Evolutionary conservation across 345 rosid species (phyloP).

Genomic region (Euphorbia pulcherrima): DNA sequence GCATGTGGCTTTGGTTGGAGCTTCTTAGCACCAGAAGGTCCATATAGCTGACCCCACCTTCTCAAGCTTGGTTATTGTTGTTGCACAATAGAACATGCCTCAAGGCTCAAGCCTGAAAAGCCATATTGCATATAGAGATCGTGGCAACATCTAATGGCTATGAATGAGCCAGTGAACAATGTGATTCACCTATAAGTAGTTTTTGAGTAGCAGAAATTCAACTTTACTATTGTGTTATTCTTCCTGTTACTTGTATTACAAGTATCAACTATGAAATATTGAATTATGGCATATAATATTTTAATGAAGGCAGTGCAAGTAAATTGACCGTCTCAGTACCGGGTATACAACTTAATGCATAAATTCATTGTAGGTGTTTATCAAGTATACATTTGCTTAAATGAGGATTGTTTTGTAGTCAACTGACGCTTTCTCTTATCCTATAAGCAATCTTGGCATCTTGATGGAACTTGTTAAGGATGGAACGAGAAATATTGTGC

Average conservation of each 20-base stretch:
- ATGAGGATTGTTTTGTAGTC: constrained; percentile 9
- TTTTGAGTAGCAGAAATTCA: background rate
- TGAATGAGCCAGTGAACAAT: background rate
- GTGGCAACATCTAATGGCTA: background rate
- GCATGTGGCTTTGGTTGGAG: too few relatives aligned
- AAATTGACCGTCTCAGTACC: background rate
- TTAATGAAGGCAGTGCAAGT: constrained; percentile 1
- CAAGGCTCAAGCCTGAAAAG: background rate
- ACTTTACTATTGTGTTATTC: background rate
- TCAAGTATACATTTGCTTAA: background rate
- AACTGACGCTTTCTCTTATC: constrained; percentile 19
- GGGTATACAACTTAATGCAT: background rate
- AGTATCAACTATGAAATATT: background rate
- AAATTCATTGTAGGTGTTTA: background rate
- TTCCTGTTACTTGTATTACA: background rate
- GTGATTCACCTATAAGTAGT: background rate
- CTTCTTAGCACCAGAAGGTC: too few relatives aligned
- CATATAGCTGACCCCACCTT: too few relatives aligned
- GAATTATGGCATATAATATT: background rate
- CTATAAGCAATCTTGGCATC: constrained; percentile 50
- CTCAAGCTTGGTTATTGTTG: too few relatives aligned
- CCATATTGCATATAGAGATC: background rate
- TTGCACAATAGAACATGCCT: background rate
- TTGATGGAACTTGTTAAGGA: constrained; percentile 82
- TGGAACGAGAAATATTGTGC: constrained; percentile 43